A percentile compares a stretch with the other conserved stretches of the same genome.
Evolutionary conservation across 208 protist genomes (phyloP).

Genomic region (Phytomonas serpens): DNA sequence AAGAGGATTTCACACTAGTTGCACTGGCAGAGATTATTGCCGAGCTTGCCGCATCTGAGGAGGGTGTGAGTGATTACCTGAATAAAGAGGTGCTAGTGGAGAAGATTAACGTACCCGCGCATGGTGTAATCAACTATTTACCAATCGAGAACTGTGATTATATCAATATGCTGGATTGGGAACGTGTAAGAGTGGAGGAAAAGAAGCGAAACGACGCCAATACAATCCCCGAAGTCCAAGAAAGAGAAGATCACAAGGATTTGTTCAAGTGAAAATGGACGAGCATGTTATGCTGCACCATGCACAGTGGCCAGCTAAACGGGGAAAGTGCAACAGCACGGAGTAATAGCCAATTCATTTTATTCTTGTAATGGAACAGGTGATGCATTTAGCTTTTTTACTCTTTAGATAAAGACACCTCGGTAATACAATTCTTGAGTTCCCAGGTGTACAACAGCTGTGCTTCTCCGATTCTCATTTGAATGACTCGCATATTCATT

Average conservation of each 20-base stretch:
- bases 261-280: conserved; percentile 47
- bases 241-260: conserved; percentile 52
- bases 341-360: neutral
- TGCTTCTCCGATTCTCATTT: conserved; percentile 8
- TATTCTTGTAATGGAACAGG: conserved; percentile 1
- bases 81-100: conserved; percentile 68
- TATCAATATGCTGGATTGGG: conserved; percentile 71
- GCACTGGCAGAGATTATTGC: conserved; percentile 74
- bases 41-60: conserved; percentile 50
- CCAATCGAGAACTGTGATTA: conserved; percentile 83
- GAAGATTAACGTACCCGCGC: conserved; percentile 68
- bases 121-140: conserved; percentile 61
- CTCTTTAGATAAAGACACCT: conserved; percentile 11
- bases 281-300: neutral
- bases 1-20: conserved; percentile 75
- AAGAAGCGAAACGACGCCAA: conserved; percentile 13
- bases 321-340: neutral
- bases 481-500: conserved; percentile 1
- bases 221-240: conserved; percentile 42
- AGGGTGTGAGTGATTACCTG: conserved; percentile 49
- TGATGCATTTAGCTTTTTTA: conserved; percentile 12
- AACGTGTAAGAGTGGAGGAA: conserved; percentile 54
- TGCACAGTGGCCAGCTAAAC: neutral
- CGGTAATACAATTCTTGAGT: neutral
- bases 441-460: conserved; percentile 3